phyloP scores from a whole-genome alignment of 2,329 filamentous ascomycete species.

The Apiospora marii region DNA sequence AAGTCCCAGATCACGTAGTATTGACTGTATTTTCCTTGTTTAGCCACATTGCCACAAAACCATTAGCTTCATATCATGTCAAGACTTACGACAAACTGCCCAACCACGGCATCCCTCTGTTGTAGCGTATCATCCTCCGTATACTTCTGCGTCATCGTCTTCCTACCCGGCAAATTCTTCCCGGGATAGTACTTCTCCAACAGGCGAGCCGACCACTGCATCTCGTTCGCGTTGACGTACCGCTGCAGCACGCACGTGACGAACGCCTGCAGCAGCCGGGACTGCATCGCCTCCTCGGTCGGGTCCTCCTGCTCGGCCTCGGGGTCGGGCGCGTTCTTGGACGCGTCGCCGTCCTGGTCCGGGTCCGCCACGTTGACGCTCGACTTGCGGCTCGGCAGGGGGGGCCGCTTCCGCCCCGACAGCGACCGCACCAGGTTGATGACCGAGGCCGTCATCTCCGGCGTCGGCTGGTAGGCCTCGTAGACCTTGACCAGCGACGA shows the following conservation, averaged over 20 bases:
- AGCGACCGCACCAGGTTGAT: conserved; percentile 76
- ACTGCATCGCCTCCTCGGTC: conserved; percentile 68
- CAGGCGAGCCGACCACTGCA: conserved; percentile 70
- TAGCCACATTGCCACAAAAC: conserved; percentile 27
- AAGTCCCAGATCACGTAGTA: conserved; percentile 69
- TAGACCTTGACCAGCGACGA: conserved; percentile 78
- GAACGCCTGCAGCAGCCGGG: conserved; percentile 75
- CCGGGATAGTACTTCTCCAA: conserved; percentile 74
- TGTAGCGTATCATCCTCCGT: conserved; percentile 68
- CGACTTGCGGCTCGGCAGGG: conserved; percentile 65
- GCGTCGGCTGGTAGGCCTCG: conserved; percentile 68
- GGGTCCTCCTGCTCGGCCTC: conserved; percentile 63
- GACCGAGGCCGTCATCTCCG: conserved; percentile 73
- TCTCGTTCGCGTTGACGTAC: conserved; percentile 68
- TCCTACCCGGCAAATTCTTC: conserved; percentile 66
- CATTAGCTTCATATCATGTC: not conserved
- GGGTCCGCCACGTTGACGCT: conserved; percentile 63
- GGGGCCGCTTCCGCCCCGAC: conserved; percentile 70
- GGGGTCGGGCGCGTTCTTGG: conserved; percentile 67
- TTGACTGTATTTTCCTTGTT: conserved; percentile 51
- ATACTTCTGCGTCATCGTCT: conserved; percentile 70
- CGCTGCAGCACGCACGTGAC: conserved; percentile 80
- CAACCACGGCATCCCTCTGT: conserved; percentile 71
- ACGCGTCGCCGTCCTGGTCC: conserved; percentile 61
- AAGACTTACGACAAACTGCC: conserved; percentile 70